Conservation (phyloP, 768 basidiomycete species). For the Boletus fagicola region DNA sequence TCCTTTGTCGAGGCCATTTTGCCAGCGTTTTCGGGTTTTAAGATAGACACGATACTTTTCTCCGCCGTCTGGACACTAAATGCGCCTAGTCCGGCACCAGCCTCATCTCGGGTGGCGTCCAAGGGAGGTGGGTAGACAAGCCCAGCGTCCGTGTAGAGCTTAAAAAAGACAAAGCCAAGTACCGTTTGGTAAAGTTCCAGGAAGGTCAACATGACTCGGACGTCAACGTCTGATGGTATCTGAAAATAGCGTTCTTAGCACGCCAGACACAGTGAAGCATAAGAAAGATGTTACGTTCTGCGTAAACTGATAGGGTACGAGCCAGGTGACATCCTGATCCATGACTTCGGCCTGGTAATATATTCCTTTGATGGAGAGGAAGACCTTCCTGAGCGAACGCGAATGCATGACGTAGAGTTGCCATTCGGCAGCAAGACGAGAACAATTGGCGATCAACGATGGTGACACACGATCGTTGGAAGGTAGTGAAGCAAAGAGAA, state of each 20-base stretch:
- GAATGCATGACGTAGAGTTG: conserved; percentile 93
- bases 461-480: conserved; percentile 80
- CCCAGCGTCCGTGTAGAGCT: conserved; percentile 93
- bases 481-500: conserved; percentile 89
- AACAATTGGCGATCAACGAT: conserved; percentile 86
- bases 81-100: conserved; percentile 84
- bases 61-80: conserved; percentile 66
- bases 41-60: conserved; percentile 19
- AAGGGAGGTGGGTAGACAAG: conserved; percentile 94
- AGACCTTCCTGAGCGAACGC: conserved; percentile 79
- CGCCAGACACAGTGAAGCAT: neutral
- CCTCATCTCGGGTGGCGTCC: conserved; percentile 79
- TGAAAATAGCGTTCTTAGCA: conserved; percentile 33
- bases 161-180: conserved; percentile 94
- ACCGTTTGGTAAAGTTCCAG: conserved; percentile 97
- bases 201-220: conserved; percentile 97
- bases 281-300: conserved; percentile 63
- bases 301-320: conserved; percentile 96
- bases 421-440: conserved; percentile 91
- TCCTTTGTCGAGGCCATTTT: conserved; percentile 55
- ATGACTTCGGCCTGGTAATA: conserved; percentile 97
- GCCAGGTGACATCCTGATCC: conserved; percentile 92
- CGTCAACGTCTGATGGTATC: conserved; percentile 94
- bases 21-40: conserved; percentile 12
- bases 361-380: conserved; percentile 96